A percentile compares a stretch with the other conserved stretches of the same genome.
These are phyloP conservation scores for Margaritispora aquatica DNA, from an alignment of 495 filamentous ascomycete species.

Conservation along the genomic window DNA sequence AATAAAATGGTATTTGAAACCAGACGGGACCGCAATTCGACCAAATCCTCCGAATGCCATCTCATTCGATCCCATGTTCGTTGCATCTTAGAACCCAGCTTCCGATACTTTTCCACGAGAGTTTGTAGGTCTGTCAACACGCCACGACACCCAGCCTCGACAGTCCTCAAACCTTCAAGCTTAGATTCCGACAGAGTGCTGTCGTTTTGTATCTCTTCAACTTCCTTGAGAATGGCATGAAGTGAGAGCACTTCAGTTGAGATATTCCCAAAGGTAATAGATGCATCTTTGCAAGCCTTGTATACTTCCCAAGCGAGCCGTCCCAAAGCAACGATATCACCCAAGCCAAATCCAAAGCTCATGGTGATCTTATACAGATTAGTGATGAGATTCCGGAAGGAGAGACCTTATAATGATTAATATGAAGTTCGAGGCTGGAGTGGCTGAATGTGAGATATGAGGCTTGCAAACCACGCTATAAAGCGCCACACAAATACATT, in stretches of 20 bases:
- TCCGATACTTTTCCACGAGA: background rate
- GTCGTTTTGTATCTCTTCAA: background rate
- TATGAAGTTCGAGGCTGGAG: too few relatives aligned
- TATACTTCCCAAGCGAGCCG: conserved; percentile 1
- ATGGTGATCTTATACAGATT: background rate
- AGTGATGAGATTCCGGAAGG: background rate
- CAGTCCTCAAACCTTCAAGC: background rate
- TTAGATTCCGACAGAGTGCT: background rate
- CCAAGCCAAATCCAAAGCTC: background rate
- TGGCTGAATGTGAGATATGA: too few relatives aligned
- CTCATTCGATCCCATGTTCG: background rate
- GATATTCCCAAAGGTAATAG: background rate
- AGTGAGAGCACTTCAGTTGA: background rate
- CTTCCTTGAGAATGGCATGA: background rate
- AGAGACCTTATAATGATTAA: too few relatives aligned
- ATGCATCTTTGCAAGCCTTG: conserved; percentile 1
- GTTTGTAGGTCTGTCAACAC: background rate
- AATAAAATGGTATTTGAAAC: background rate
- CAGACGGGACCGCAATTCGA: background rate
- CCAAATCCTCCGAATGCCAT: background rate
- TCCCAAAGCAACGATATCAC: background rate
- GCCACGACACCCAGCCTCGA: background rate
- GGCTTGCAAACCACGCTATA: too few relatives aligned
- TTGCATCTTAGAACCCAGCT: background rate
- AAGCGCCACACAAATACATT: too few relatives aligned